Evolutionary conservation across 345 rosid species (phyloP), one percentile per base, ranked within the genome.

Genomic region (Moricandia arvensis): DNA sequence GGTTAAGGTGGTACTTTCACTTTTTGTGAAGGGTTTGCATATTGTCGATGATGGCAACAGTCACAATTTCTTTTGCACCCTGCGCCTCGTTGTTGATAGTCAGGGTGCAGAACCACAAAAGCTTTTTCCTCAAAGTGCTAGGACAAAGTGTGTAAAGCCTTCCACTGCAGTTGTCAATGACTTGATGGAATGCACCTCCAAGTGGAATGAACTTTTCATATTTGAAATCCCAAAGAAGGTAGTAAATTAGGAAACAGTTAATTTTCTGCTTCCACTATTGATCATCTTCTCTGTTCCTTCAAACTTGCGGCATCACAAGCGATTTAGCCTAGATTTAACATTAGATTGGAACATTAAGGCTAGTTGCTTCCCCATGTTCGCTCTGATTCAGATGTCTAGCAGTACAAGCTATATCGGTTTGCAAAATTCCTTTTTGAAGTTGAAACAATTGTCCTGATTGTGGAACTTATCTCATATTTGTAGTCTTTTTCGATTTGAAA

Each of bases 121-220:
- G 79, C 86, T 86, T 77, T 90, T 89, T 79, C 97, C 99, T 58
- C 97, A 92, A 83, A 95, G 97, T 86, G 99, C 93, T 33, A 88
- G 99, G 90, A 95, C 99, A 71, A 95, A 88, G 86, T 95, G 97
- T 60, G 93, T 88, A 68, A 92, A 87, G 84, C 97, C 97, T 75
- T 73, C 81, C n/a, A 79, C 86, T 78, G 71, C 83, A 58, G 66
- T 75, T 69, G 62, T 59, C 45, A 71, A 72, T 63, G 81, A 82
- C 70, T 65, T 79, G n/a, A 82, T 72, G 71, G 79, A 77, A 75
- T 91, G 88, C 68, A 78, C 75, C 66, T 94, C 91, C 37, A 89
- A 82, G 80, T 95, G 99, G 99, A 92, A 92, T 84, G 99, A 95
- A 83, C 78, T 90, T 74, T 92, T 95, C 82, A 86, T 95, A 68